Conservation (phyloP, 148 eudicot species). For the Talinum fruticosum region DNA sequence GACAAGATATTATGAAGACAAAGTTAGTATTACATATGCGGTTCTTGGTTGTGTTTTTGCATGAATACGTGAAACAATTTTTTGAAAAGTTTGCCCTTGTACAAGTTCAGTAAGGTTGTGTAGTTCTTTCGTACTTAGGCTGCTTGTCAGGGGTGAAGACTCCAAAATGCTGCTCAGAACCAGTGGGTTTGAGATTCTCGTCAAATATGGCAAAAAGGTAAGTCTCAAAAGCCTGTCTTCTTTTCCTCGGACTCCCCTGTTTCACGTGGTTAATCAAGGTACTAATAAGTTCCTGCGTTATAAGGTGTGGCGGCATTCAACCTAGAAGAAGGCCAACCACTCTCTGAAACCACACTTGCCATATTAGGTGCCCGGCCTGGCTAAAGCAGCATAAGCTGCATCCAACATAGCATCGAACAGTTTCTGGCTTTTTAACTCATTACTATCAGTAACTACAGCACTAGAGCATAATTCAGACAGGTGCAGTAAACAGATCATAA, state of each 20-base stretch:
- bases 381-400: constrained; percentile 39
- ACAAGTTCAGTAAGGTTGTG: not conserved
- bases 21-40: constrained; percentile 9
- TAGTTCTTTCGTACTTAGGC: constrained; percentile 26
- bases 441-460: constrained; percentile 26
- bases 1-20: too few species aligned
- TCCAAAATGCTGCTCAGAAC: constrained; percentile 36
- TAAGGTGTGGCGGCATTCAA: constrained; percentile 16
- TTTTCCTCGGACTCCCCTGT: constrained; percentile 37
- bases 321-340: constrained; percentile 36
- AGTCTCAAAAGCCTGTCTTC: constrained; percentile 24
- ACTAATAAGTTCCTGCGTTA: constrained; percentile 37
- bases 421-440: constrained; percentile 32
- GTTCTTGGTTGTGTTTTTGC: not conserved
- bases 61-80: not conserved
- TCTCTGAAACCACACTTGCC: constrained; percentile 42
- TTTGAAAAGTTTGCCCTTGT: not conserved
- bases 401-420: constrained; percentile 46
- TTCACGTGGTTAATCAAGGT: constrained; percentile 40
- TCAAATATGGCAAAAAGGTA: constrained; percentile 49
- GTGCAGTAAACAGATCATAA: constrained; percentile 39
- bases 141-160: constrained; percentile 30
- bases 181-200: constrained; percentile 31
- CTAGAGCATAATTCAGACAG: constrained; percentile 33
- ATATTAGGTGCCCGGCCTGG: constrained; percentile 26